A percentile compares a stretch with the other conserved stretches of the same genome.
Conservation (phyloP, 768 basidiomycete species). For the Kockovaella imperatae region DNA sequence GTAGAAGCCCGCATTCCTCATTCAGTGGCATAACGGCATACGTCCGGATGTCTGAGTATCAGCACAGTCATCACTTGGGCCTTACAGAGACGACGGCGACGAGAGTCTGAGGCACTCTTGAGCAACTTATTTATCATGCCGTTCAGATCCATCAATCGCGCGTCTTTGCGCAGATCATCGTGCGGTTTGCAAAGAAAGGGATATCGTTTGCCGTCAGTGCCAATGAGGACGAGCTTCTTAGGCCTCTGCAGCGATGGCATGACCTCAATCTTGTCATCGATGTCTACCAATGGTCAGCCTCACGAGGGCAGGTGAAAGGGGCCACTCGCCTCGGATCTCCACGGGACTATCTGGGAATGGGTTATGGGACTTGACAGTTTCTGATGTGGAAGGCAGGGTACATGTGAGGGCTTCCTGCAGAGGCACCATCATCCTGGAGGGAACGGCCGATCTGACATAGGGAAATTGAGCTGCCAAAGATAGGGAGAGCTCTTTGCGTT, state of each 20-base stretch:
- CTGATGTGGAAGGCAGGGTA: slow-evolving; percentile 64
- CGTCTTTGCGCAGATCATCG: slow-evolving; percentile 95
- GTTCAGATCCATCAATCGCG: slow-evolving; percentile 95
- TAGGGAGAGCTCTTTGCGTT: slow-evolving; percentile 28
- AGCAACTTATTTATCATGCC: slow-evolving; percentile 93
- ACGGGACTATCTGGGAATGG: slow-evolving; percentile 74
- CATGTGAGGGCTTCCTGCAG: slow-evolving; percentile 87
- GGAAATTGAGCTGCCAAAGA: slow-evolving; percentile 48
- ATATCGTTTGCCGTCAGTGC: slow-evolving; percentile 74
- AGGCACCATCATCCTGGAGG: slow-evolving; percentile 70
- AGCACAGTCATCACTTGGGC: slow-evolving; percentile 14
- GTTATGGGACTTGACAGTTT: slow-evolving; percentile 55
- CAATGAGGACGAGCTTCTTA: slow-evolving; percentile 76
- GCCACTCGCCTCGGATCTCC: slow-evolving; percentile 63
- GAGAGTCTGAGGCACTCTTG: slow-evolving; percentile 86
- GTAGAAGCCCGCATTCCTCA: slow-evolving; percentile 93
- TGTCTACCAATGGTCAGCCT: slow-evolving; percentile 59
- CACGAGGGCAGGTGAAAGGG: no score
- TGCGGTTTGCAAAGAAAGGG: slow-evolving; percentile 93
- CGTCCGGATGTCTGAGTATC: slow-evolving; percentile 70
- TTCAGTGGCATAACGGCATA: slow-evolving; percentile 98
- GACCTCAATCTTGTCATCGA: slow-evolving; percentile 72
- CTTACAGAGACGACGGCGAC: slow-evolving; percentile 80
- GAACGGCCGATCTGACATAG: slow-evolving; percentile 53
- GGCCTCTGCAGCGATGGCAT: slow-evolving; percentile 90